phyloP scores from a whole-genome alignment of 768 basidiomycete genomes.

The Tulasnella sp. region DNA sequence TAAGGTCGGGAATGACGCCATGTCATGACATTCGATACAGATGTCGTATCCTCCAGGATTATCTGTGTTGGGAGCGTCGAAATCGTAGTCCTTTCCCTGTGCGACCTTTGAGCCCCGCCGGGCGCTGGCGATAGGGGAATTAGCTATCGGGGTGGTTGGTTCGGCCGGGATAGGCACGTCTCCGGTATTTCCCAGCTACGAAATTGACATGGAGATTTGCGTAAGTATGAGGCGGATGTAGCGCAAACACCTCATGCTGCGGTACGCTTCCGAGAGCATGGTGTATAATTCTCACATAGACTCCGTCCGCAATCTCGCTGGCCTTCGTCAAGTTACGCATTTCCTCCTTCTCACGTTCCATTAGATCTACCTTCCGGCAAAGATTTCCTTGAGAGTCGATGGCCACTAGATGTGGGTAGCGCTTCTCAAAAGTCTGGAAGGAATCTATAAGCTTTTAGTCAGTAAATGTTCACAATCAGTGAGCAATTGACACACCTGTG shows the following conservation, averaged over 20 bases:
- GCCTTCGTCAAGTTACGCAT: constrained; percentile 81
- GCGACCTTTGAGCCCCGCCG: constrained; percentile 17
- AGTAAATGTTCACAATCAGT: too few relatives aligned
- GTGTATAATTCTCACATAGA: constrained; percentile 25
- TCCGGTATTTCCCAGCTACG: constrained; percentile 72
- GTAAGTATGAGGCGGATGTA: neutral
- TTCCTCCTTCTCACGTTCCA: constrained; percentile 76
- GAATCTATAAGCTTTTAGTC: constrained; percentile 22
- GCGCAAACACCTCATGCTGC: too few relatives aligned
- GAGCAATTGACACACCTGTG: constrained; percentile 33
- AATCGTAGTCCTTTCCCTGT: constrained; percentile 26
- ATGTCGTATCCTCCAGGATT: constrained; percentile 62
- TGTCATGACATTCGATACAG: constrained; percentile 80
- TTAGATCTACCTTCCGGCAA: constrained; percentile 49
- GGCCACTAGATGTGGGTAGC: constrained; percentile 27
- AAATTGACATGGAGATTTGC: constrained; percentile 19
- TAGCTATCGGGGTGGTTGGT: neutral
- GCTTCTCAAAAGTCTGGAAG: constrained; percentile 27
- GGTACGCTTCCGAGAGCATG: neutral
- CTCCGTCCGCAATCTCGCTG: constrained; percentile 47
- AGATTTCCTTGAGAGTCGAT: constrained; percentile 25
- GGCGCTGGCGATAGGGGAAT: neutral
- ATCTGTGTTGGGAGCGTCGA: constrained; percentile 28
- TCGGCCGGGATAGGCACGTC: constrained; percentile 51
- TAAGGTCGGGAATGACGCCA: constrained; percentile 60